Base-by-base conservation (phyloP, 2,329 filamentous ascomycete genomes). In the Pseudocercospora cruenta region DNA sequence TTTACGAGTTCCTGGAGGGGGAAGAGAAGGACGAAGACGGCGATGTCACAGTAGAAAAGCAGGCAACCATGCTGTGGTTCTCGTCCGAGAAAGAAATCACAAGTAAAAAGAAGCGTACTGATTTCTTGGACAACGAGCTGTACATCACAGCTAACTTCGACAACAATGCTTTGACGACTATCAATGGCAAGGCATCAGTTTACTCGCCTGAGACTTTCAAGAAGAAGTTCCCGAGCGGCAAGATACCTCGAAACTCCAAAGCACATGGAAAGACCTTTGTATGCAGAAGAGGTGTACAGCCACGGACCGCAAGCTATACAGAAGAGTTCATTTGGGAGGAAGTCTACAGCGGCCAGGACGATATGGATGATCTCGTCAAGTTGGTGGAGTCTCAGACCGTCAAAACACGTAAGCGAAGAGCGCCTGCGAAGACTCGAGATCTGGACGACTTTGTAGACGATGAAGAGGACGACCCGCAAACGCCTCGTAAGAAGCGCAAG, bases 51-150 rank as follows among this genome's bases (percentile, higher is more conserved):
- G 58, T 62, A 22, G 82, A 84, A 68, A 97, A 93, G 83, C 88
- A 90, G 26, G 94, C 91, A 63, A 91, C 90, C 69, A 95, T 99
- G 75, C 90, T 97, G 85, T 99, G 95, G 95, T 97, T 99, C 77
- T 93, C 92, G 0, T 93, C 92, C 0, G 91, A 96, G 73, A 91
- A 91, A 74, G 94, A 98, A 80, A 92, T 97, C 67, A 87, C 90
- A 28, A 95, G 92, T 73, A 91, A 90, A 76, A 86, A 88, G 65
- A 96, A 95, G 81, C 85, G 93, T 74, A 85, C 83, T 12, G 95
- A 99, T 79, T 92, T 88, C 66, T 78, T 96, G 60, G 65, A 66
- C 85, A 96, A 97, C 75, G 95, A 99, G 79, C 85, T 97, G 14
- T 99, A 98, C 76, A 89, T 98, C 63, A 96, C 93, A 0, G 87